A percentile compares a stretch with the other conserved stretches of the same genome.
phyloP scores from a whole-genome alignment of 1,139 yeast genomes.

The Blastobotrys persicus region DNA sequence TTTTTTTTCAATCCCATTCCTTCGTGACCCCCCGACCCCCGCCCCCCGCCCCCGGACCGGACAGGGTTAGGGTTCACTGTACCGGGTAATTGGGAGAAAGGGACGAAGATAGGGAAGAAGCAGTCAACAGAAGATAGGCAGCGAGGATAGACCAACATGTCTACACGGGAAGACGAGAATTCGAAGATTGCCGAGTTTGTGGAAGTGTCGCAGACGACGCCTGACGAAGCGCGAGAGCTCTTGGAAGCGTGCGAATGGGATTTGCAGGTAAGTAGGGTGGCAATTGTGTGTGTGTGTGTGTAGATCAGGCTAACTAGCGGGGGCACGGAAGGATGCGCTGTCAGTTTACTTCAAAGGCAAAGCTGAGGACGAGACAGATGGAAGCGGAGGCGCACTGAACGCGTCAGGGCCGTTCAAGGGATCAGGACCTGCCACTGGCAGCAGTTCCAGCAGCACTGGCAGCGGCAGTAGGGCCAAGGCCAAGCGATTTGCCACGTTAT shows the following conservation, averaged over 20 bases:
- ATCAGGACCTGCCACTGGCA: constrained; percentile 10
- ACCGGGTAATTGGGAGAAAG: neutral
- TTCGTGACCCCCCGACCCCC: too few relatives aligned
- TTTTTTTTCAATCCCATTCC: too few relatives aligned
- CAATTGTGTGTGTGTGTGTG: too few relatives aligned
- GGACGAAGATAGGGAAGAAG: too few relatives aligned
- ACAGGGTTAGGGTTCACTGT: neutral
- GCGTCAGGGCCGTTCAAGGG: constrained; percentile 6
- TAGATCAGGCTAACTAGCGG: too few relatives aligned
- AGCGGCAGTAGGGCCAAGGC: constrained; percentile 1
- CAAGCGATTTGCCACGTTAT: constrained; percentile 38
- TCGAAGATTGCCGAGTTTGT: constrained; percentile 52
- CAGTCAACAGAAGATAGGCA: too few relatives aligned
- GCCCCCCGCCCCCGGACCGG: too few relatives aligned
- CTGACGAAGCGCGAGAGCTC: constrained; percentile 46
- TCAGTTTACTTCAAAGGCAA: constrained; percentile 7
- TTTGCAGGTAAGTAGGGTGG: constrained; percentile 32
- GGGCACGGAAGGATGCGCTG: constrained; percentile 7
- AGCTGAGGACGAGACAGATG: constrained; percentile 3
- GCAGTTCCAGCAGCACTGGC: constrained; percentile 7
- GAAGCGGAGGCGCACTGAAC: neutral
- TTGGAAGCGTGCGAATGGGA: constrained; percentile 44
- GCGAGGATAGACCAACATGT: neutral
- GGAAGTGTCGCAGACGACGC: constrained; percentile 46
- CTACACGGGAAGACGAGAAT: constrained; percentile 24